Conservation (phyloP, 2,329 filamentous ascomycete species). For the Fusarium burgessii region DNA sequence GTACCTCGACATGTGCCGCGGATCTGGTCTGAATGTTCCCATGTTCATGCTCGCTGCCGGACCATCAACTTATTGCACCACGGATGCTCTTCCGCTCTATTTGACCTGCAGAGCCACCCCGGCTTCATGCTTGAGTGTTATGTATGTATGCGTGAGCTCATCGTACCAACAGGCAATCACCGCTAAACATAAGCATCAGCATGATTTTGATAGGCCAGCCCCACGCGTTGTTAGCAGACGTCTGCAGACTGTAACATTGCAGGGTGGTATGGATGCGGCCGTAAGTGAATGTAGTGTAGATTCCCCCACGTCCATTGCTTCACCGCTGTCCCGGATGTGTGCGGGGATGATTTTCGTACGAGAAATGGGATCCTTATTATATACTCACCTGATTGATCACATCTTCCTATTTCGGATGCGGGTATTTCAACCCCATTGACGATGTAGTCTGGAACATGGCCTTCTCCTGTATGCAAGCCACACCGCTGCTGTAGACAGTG, state of each 20-base stretch:
- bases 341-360: slow-evolving; percentile 26
- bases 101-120: slow-evolving; percentile 36
- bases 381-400: slow-evolving; percentile 34
- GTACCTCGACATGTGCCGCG: slow-evolving; percentile 15
- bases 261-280: slow-evolving; percentile 41
- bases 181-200: slow-evolving; percentile 25
- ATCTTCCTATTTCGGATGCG: slow-evolving; percentile 26
- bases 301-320: slow-evolving; percentile 33
- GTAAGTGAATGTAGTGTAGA: slow-evolving; percentile 11
- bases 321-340: slow-evolving; percentile 31
- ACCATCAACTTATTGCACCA: slow-evolving; percentile 17
- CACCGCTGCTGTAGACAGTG: slow-evolving; percentile 27
- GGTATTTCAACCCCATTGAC: slow-evolving; percentile 6
- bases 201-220: slow-evolving; percentile 24
- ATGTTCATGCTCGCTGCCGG: slow-evolving; percentile 27
- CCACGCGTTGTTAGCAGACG: slow-evolving; percentile 21
- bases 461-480: slow-evolving; percentile 17
- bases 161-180: slow-evolving; percentile 19
- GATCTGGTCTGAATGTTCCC: slow-evolving; percentile 22
- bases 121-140: slow-evolving; percentile 18
- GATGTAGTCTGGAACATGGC: slow-evolving; percentile 26
- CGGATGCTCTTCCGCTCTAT: slow-evolving; percentile 20
- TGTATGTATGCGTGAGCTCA: slow-evolving; percentile 32
- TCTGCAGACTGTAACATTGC: slow-evolving; percentile 33
- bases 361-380: slow-evolving; percentile 17